Percentiles rank a stretch among this genome's conserved stretches.
Evolutionary conservation across 2,329 filamentous ascomycete genomes (phyloP).

Genomic region (Cladosporium colombiae): DNA sequence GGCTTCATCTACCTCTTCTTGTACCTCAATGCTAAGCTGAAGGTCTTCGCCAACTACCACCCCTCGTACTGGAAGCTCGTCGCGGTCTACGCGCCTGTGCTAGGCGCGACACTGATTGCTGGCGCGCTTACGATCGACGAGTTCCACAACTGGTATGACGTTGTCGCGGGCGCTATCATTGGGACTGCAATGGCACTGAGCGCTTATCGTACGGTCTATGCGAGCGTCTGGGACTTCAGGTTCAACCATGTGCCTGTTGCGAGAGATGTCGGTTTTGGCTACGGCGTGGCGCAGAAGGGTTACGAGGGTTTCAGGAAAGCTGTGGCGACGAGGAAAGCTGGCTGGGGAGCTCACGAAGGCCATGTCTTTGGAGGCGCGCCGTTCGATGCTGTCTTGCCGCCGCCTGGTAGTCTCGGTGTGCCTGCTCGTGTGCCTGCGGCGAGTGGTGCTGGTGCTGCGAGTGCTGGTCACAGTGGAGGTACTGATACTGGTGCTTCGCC

Average conservation of each 20-base stretch:
- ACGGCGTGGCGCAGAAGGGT: slow-evolving; percentile 41
- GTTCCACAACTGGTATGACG: slow-evolving; percentile 75
- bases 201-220: slow-evolving; percentile 67
- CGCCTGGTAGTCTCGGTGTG: slow-evolving; percentile 16
- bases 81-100: slow-evolving; percentile 63
- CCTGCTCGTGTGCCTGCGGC: not conserved
- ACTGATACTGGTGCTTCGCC: not conserved
- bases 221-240: slow-evolving; percentile 68
- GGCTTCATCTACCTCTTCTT: slow-evolving; percentile 70
- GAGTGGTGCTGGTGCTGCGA: not conserved
- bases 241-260: slow-evolving; percentile 67
- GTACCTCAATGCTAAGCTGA: slow-evolving; percentile 78
- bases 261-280: slow-evolving; percentile 57
- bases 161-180: slow-evolving; percentile 66
- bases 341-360: slow-evolving; percentile 55
- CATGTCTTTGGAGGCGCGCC: slow-evolving; percentile 45
- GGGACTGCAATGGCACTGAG: slow-evolving; percentile 67
- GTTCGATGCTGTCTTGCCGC: slow-evolving; percentile 39
- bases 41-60: slow-evolving; percentile 72
- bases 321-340: slow-evolving; percentile 60
- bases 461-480: not conserved
- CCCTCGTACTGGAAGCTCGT: slow-evolving; percentile 73
- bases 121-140: slow-evolving; percentile 70
- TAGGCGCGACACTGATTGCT: slow-evolving; percentile 67
- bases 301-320: slow-evolving; percentile 54